These are phyloP conservation scores for Pterocarpus macrocarpus DNA, from an alignment of 306 rosid species.

Conservation along the genomic window DNA sequence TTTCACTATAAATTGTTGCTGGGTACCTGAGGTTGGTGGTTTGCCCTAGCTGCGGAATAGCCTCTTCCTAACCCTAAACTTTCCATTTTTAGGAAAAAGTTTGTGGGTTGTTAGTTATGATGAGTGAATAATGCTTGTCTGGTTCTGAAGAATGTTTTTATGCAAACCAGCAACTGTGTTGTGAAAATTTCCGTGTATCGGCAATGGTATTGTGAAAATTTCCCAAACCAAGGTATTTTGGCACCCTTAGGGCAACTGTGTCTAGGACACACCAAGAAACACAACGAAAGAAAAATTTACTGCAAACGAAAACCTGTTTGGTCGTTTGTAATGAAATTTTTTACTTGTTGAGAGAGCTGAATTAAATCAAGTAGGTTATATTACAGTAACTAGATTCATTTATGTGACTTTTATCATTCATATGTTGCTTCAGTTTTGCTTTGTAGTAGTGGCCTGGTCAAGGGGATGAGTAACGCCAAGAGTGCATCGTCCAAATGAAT, in stretches of 20 bases:
- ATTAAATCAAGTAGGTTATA: conserved; percentile 10
- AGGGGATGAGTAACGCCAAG: neutral
- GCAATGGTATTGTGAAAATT: neutral
- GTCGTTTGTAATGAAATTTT: neutral
- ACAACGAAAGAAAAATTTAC: neutral
- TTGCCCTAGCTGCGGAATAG: neutral
- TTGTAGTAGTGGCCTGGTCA: neutral
- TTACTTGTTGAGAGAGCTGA: neutral
- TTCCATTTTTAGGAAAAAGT: neutral
- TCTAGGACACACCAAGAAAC: neutral
- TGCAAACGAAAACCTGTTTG: neutral
- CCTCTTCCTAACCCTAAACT: neutral
- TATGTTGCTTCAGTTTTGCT: neutral
- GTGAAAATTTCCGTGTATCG: neutral
- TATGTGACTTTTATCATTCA: neutral
- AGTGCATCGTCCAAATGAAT: neutral
- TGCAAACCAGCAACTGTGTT: too few relatives aligned
- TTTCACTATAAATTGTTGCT: neutral
- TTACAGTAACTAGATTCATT: neutral
- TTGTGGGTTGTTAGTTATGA: neutral
- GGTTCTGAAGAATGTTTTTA: neutral
- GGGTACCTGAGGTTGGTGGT: neutral
- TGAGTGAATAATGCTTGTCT: neutral
- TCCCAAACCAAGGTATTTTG: neutral
- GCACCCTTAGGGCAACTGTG: neutral